These are phyloP conservation scores for Podospora bellae-mahoneyi DNA, from an alignment of 495 filamentous ascomycete genomes.

Conservation along the genomic window DNA sequence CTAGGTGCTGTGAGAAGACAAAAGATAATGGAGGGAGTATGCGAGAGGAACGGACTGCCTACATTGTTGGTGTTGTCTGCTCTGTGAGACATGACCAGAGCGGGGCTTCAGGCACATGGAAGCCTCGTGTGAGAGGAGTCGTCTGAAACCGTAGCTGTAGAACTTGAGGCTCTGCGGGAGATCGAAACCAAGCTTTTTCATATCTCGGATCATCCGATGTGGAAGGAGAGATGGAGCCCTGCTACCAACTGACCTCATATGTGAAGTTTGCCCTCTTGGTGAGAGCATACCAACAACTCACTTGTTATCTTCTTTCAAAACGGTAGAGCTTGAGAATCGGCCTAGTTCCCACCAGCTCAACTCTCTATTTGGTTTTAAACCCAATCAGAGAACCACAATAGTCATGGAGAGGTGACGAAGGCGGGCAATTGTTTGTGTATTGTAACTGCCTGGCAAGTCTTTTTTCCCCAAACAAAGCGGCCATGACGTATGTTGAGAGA, in stretches of 20 bases:
- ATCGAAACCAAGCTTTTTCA: background rate
- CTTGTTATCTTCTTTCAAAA: too few species aligned
- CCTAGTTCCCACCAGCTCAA: too few species aligned
- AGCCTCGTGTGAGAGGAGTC: background rate
- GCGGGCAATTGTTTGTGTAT: background rate
- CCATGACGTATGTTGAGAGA: background rate
- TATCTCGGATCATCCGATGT: background rate
- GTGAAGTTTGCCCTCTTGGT: background rate
- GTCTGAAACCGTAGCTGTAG: background rate
- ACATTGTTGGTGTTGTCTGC: too few species aligned
- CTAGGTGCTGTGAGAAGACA: background rate
- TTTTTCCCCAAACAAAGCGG: background rate
- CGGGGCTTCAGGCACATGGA: background rate
- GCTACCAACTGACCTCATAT: too few species aligned
- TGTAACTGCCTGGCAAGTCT: background rate
- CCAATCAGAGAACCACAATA: too few species aligned
- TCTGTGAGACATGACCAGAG: too few species aligned
- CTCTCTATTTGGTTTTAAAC: too few species aligned
- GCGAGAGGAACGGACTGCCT: background rate
- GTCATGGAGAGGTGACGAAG: too few species aligned
- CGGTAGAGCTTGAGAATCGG: too few species aligned
- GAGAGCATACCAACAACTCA: background rate
- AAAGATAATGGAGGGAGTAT: background rate
- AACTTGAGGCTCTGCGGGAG: background rate
- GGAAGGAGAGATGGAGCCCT: background rate